These are phyloP conservation scores for Pyrenochaeta sp. DNA, from an alignment of 2,329 filamentous ascomycete species.

Conservation along the genomic window DNA sequence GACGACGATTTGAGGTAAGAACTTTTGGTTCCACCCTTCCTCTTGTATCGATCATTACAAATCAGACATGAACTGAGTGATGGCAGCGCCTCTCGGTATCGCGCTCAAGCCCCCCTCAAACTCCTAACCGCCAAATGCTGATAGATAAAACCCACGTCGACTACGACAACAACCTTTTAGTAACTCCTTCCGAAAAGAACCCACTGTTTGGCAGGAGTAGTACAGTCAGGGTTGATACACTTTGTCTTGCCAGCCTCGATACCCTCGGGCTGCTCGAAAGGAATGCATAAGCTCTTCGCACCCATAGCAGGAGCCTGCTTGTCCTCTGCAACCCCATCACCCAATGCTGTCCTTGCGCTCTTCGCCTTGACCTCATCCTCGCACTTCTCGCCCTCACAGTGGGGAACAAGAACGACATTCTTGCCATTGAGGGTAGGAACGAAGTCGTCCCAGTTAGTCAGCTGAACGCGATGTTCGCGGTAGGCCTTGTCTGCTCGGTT, in stretches of 20 bases:
- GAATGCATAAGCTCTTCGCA: constrained; percentile 79
- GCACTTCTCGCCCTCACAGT: constrained; percentile 83
- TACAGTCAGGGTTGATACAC: constrained; percentile 90
- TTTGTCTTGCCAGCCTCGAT: constrained; percentile 83
- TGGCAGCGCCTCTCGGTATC: constrained; percentile 17
- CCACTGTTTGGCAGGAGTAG: constrained; percentile 79
- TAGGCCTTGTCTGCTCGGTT: constrained; percentile 79
- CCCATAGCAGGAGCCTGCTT: constrained; percentile 77
- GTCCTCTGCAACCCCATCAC: constrained; percentile 75
- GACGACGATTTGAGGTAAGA: constrained; percentile 4
- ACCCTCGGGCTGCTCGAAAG: constrained; percentile 85
- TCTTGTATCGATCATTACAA: constrained; percentile 11
- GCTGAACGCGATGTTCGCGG: constrained; percentile 78
- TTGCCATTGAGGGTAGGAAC: constrained; percentile 88
- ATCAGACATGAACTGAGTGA: constrained; percentile 8
- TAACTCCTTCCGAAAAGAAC: constrained; percentile 81
- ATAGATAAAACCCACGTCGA: constrained; percentile 12
- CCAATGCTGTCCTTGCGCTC: constrained; percentile 77
- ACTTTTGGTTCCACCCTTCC: constrained; percentile 6
- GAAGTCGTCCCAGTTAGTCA: constrained; percentile 90
- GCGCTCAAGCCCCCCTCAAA: constrained; percentile 20
- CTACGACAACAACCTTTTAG: constrained; percentile 22
- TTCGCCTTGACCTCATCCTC: constrained; percentile 96
- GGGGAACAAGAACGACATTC: constrained; percentile 91
- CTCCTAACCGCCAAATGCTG: constrained; percentile 33